A percentile compares a stretch with the other conserved stretches of the same genome.
Conservation (phyloP, 176 grass and related monocot genomes). For the Chloris gayana region DNA sequence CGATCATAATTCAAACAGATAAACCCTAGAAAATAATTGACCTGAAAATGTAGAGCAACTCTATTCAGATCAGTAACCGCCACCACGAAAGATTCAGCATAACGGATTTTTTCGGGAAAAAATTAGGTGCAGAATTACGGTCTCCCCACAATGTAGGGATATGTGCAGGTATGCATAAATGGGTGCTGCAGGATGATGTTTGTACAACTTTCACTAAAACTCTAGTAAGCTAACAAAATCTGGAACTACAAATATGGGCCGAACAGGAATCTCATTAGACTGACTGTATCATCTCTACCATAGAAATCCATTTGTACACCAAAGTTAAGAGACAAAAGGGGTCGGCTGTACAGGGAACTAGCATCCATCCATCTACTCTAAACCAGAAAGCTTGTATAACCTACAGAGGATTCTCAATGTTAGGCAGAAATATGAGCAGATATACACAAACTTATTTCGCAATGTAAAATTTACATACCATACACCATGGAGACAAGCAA, state of each 20-base stretch:
- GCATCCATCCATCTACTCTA: conserved; percentile 54
- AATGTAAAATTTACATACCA: conserved; percentile 21
- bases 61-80: neutral
- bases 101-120: conserved; percentile 7
- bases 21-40: neutral
- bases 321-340: conserved; percentile 42
- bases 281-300: conserved; percentile 28
- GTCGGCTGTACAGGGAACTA: conserved; percentile 58
- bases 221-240: conserved; percentile 47
- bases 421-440: neutral
- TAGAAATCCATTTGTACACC: conserved; percentile 43
- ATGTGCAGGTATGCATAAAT: conserved; percentile 38
- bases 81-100: neutral
- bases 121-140: conserved; percentile 23
- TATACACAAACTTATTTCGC: conserved; percentile 15
- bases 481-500: conserved; percentile 21
- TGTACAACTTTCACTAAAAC: conserved; percentile 39
- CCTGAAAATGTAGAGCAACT: neutral
- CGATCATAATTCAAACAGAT: neutral
- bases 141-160: conserved; percentile 21
- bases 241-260: conserved; percentile 38
- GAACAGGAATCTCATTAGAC: conserved; percentile 24
- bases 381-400: conserved; percentile 26
- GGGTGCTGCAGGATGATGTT: conserved; percentile 33
- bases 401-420: conserved; percentile 31